Conservation (phyloP, 441 rosid genomes). For the Dalechampia spathulata region DNA sequence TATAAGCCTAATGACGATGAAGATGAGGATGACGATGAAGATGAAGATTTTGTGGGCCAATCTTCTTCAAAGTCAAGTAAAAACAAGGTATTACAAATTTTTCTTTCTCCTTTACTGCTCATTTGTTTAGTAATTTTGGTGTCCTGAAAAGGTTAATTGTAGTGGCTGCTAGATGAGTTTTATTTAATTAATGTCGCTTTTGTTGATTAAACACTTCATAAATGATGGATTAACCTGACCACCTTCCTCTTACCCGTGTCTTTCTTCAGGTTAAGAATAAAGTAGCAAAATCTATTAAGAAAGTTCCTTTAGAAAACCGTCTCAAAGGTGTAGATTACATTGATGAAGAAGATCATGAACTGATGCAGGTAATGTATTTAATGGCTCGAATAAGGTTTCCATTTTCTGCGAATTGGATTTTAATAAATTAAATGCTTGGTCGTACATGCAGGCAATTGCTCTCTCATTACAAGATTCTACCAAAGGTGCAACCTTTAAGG, state of each 20-base stretch:
- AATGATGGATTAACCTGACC: background rate
- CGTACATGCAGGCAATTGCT: slow-evolving; percentile 53
- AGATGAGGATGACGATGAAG: slow-evolving; percentile 15
- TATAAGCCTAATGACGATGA: slow-evolving; percentile 34
- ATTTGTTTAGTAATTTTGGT: too few relatives aligned
- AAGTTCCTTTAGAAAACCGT: slow-evolving; percentile 21
- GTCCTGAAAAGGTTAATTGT: too few relatives aligned
- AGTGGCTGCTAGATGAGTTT: background rate
- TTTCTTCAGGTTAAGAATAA: slow-evolving; percentile 31
- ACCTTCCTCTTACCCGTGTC: background rate
- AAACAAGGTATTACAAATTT: slow-evolving; percentile 44
- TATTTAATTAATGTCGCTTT: background rate
- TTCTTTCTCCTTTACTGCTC: too few relatives aligned
- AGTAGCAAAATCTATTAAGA: slow-evolving; percentile 32
- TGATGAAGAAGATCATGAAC: slow-evolving; percentile 40
- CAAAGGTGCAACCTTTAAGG: slow-evolving; percentile 18
- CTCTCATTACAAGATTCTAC: slow-evolving; percentile 57
- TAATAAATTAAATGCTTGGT: background rate
- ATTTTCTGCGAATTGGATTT: background rate
- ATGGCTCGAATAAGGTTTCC: background rate
- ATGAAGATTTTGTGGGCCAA: slow-evolving; percentile 33
- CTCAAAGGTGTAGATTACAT: slow-evolving; percentile 19
- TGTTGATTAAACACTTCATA: background rate
- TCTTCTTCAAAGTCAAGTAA: slow-evolving; percentile 29
- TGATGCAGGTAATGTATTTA: slow-evolving; percentile 37